Evolutionary conservation across 352 stramenopile species (phyloP), one percentile per base, ranked within the genome.

Genomic region (Phytophthora tentaculata): DNA sequence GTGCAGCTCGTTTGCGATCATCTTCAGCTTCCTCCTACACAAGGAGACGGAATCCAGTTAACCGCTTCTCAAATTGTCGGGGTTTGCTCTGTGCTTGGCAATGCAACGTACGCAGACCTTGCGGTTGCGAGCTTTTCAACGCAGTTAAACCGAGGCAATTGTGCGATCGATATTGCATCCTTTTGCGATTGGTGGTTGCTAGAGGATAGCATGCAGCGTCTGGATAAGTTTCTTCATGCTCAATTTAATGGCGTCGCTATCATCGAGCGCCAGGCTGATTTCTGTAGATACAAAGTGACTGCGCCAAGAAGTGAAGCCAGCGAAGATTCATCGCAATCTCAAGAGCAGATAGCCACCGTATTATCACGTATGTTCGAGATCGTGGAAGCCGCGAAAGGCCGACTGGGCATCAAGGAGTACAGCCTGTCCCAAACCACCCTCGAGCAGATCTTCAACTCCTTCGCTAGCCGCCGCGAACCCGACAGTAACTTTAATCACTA

Each of bases 391-490:
- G 64, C 71, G 41, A 85, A 88, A 57, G 56, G 17, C 17, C 43
- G 60, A 41, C 64, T 94, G 28, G 59, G 73, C 28, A 89, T 97
- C 37, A 77, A 83, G 32, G 90, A 97, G 56, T 98, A 98, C 74
- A 88, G 82, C 19, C 74, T 97, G 8, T 93, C 77, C 3, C 89
- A 98, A 68, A 97, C 91, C 22, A 94, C 86, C 19, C 67, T 98
- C 9, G 92, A 98, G 79, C 91, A 98, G 68, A 95, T 98, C 52
- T 98, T 98, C 80, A 97, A 98, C 75, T 73, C 73, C 14, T 98
- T 97, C 63, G 90, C 92, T 22, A 77, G 74, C 35, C 73, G 93
- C 16, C 41, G 47, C 20, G 41, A 56, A 41, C 19, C 29, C 6
- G 6, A 7, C 24, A 61, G 29, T 16, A 28, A n/a, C 17, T 6